A percentile compares a stretch with the other conserved stretches of the same genome.
Evolutionary conservation across 2,329 filamentous ascomycete genomes (phyloP).

Genomic region (Penicillium sclerotigenum): DNA sequence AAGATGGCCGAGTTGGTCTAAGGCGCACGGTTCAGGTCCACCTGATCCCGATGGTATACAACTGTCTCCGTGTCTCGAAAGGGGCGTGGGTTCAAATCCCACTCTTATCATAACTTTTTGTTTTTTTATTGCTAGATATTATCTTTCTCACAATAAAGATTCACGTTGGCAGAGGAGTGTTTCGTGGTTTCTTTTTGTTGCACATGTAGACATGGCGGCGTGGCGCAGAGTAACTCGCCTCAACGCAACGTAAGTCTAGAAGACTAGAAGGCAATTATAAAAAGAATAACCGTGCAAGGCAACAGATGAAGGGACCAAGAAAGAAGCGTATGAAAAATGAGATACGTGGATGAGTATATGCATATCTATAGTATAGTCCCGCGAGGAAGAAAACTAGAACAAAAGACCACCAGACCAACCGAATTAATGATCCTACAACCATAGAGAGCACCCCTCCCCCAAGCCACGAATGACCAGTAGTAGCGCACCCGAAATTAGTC

Average conservation of each 20-base stretch:
- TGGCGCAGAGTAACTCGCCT: too few species aligned
- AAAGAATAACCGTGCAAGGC: neutral
- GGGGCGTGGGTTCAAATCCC: conserved; percentile 14
- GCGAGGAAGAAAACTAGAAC: neutral
- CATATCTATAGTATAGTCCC: neutral
- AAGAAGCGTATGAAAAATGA: neutral
- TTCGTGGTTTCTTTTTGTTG: neutral
- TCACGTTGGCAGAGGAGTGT: neutral
- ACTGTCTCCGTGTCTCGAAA: conserved; percentile 15
- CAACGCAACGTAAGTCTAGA: too few species aligned
- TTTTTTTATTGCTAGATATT: neutral
- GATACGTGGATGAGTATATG: neutral
- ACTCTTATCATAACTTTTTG: conserved; percentile 11
- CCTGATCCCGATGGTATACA: conserved; percentile 22
- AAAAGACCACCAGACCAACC: neutral
- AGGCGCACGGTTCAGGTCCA: conserved; percentile 36
- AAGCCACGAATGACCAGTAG: too few species aligned
- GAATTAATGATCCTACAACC: neutral
- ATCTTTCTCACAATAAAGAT: neutral
- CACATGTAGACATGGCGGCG: neutral
- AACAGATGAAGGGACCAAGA: neutral
- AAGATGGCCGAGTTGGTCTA: conserved; percentile 40
- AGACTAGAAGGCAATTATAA: too few species aligned
- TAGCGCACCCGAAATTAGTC: neutral
- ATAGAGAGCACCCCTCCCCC: neutral